Evolutionary conservation across 129 eudicot species (phyloP).

Genomic region (Saposhnikovia divaricata): DNA sequence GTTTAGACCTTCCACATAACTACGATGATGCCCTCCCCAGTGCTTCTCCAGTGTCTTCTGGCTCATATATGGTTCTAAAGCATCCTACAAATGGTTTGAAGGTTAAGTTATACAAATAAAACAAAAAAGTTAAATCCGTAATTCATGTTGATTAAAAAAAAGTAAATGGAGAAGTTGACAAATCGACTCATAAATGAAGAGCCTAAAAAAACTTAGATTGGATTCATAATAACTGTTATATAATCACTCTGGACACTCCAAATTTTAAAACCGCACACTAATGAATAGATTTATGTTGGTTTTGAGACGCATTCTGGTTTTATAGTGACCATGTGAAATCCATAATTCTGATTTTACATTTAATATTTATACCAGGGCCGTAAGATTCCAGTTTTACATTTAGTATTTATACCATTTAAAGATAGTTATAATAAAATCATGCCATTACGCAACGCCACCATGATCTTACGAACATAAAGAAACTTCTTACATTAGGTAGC

Average conservation of each 20-base stretch:
- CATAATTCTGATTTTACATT: neutral
- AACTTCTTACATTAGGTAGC: neutral
- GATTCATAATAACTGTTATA: neutral
- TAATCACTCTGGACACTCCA: neutral
- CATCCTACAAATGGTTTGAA: conserved; percentile 48
- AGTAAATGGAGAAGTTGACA: neutral
- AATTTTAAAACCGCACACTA: neutral
- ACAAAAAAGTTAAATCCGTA: neutral
- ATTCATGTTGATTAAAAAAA: neutral
- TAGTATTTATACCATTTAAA: neutral
- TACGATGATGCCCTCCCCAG: conserved; percentile 90
- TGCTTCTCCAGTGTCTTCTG: conserved; percentile 71
- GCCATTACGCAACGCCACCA: neutral
- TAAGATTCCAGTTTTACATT: too few species aligned
- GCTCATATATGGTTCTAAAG: conserved; percentile 93
- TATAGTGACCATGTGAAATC: neutral
- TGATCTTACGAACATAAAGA: neutral
- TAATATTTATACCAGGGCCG: neutral
- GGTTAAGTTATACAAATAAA: neutral
- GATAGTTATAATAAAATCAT: neutral
- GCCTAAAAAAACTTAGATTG: neutral
- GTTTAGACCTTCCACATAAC: conserved; percentile 73
- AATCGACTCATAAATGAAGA: neutral
- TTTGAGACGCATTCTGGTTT: neutral
- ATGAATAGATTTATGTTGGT: neutral